Percentiles rank a stretch among this genome's conserved stretches.
Evolutionary conservation across 2,329 filamentous ascomycete species (phyloP).

Genomic region (Calonectria pauciramosa): DNA sequence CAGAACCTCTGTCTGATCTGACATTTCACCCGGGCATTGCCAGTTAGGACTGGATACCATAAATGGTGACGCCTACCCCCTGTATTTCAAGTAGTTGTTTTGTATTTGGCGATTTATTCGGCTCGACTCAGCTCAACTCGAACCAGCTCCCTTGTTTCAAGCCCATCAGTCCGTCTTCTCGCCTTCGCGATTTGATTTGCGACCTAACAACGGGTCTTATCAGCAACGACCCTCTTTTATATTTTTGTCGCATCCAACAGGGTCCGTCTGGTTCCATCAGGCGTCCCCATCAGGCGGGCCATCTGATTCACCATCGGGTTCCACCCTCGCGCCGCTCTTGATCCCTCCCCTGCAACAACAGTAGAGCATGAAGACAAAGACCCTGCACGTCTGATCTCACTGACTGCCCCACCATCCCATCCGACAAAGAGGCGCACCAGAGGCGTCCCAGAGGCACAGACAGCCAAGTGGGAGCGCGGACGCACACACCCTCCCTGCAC

Average conservation of each 20-base stretch:
- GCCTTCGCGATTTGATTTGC: constrained; percentile 18
- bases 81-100: background rate
- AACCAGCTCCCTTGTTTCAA: background rate
- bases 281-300: constrained; percentile 25
- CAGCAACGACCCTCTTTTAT: constrained; percentile 45
- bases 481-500: constrained; percentile 7
- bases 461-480: background rate
- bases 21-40: background rate
- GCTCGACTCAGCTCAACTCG: background rate
- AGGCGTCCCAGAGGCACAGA: constrained; percentile 1
- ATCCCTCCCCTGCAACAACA: constrained; percentile 33
- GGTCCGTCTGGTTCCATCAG: constrained; percentile 18
- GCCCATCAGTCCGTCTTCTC: constrained; percentile 2
- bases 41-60: background rate
- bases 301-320: constrained; percentile 37
- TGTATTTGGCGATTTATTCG: background rate
- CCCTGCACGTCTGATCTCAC: constrained; percentile 25
- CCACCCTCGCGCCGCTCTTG: constrained; percentile 42
- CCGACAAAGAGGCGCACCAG: constrained; percentile 7
- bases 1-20: background rate
- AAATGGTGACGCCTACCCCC: background rate
- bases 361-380: background rate
- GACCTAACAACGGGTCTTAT: constrained; percentile 43
- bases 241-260: constrained; percentile 39
- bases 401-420: constrained; percentile 31